Conservation (phyloP, 2,329 filamentous ascomycete genomes). For the Penicillium hordei region DNA sequence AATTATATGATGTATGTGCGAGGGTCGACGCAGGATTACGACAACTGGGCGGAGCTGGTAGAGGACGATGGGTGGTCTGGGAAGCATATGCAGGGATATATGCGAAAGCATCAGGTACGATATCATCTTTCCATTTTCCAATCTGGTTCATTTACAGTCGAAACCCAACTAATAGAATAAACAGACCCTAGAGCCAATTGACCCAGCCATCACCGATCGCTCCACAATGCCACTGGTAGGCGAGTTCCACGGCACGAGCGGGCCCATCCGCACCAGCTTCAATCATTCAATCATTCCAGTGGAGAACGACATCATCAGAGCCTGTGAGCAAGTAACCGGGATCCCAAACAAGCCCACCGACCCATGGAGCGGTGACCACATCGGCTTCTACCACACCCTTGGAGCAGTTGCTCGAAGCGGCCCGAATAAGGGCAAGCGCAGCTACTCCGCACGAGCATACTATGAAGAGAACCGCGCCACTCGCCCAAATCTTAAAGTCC, state of each 20-base stretch:
- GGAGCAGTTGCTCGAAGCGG: slow-evolving; percentile 32
- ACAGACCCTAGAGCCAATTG: slow-evolving; percentile 33
- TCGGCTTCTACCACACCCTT: slow-evolving; percentile 39
- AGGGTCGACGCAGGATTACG: slow-evolving; percentile 30
- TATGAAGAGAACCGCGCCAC: slow-evolving; percentile 32
- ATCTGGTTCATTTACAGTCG: not conserved
- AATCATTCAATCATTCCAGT: slow-evolving; percentile 17
- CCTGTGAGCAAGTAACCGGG: slow-evolving; percentile 14
- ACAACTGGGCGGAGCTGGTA: slow-evolving; percentile 35
- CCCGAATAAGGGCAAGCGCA: slow-evolving; percentile 33
- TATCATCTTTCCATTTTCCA: not conserved
- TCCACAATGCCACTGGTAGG: slow-evolving; percentile 18
- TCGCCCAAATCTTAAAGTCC: slow-evolving; percentile 48
- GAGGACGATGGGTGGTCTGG: slow-evolving; percentile 32
- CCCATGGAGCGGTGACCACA: slow-evolving; percentile 39
- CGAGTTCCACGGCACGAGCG: slow-evolving; percentile 17
- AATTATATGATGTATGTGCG: slow-evolving; percentile 48
- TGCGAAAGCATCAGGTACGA: slow-evolving; percentile 24
- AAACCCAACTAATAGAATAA: not conserved
- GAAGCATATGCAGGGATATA: slow-evolving; percentile 22
- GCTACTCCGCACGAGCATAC: slow-evolving; percentile 45
- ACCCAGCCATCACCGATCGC: slow-evolving; percentile 21
- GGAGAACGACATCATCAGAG: slow-evolving; percentile 23
- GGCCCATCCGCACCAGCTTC: slow-evolving; percentile 18
- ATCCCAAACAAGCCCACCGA: slow-evolving; percentile 17